A percentile compares a stretch with the other conserved stretches of the same genome.
Evolutionary conservation across 306 rosid genomes (phyloP).

Genomic region (Vachellia collinsii): DNA sequence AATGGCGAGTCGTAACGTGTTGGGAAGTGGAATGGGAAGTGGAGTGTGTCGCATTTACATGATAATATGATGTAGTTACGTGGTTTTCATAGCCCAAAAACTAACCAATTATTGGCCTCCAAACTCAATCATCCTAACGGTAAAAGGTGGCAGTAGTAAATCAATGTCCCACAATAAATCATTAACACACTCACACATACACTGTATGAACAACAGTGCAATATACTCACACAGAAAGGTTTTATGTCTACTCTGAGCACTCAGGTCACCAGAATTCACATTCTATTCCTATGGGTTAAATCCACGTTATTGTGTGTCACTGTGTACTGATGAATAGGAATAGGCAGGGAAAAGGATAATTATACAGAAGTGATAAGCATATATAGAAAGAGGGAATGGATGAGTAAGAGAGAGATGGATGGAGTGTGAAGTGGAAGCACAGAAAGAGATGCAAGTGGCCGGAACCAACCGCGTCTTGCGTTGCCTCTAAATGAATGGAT

Average conservation of each 20-base stretch:
- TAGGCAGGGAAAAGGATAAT: not conserved
- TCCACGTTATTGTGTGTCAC: not conserved
- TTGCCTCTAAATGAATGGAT: not conserved
- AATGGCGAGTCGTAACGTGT: conserved; percentile 24
- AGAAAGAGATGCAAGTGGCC: not conserved
- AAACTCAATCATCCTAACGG: not conserved
- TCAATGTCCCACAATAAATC: not conserved
- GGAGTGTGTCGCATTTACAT: not conserved
- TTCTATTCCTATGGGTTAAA: not conserved
- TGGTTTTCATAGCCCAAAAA: conserved; percentile 32
- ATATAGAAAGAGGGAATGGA: not conserved
- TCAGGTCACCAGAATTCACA: not conserved
- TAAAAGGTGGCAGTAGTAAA: not conserved
- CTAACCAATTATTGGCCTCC: conserved; percentile 33
- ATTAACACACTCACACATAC: not conserved
- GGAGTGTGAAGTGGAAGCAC: not conserved
- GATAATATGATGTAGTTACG: not conserved
- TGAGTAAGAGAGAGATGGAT: not conserved
- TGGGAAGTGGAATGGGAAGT: conserved; percentile 30
- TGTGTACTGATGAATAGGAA: not conserved
- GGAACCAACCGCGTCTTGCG: not conserved
- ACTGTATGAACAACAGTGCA: not conserved
- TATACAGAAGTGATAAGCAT: not conserved
- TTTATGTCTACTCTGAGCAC: no score
- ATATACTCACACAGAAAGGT: not conserved